phyloP scores from a whole-genome alignment of 192 early-diverging fungal genomes.

The Linnemannia zychae region DNA sequence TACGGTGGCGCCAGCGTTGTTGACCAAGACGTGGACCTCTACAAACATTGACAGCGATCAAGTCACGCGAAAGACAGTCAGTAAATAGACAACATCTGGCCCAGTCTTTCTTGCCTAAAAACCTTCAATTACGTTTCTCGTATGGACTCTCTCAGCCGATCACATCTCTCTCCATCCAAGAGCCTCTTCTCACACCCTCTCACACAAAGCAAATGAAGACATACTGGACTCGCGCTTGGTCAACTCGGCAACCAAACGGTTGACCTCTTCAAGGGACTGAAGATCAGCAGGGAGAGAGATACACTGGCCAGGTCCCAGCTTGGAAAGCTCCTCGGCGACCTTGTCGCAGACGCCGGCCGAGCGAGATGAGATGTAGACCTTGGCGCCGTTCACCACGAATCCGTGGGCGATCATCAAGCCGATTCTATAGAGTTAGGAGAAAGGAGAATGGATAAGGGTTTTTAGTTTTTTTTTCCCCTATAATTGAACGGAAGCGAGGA shows the following conservation, averaged over 20 bases:
- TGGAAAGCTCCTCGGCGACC: constrained; percentile 76
- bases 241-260: constrained; percentile 70
- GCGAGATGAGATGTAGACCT: constrained; percentile 92
- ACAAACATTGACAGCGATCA: neutral
- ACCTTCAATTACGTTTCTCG: neutral
- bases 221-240: constrained; percentile 71
- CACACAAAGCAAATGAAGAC: neutral
- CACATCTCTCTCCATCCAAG: too few relatives aligned
- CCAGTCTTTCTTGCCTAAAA: neutral
- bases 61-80: neutral
- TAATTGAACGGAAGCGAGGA: neutral
- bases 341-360: constrained; percentile 71
- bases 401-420: constrained; percentile 73
- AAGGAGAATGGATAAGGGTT: neutral
- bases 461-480: too few relatives aligned
- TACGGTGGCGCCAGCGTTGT: constrained; percentile 82
- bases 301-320: constrained; percentile 78
- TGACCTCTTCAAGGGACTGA: constrained; percentile 68
- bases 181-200: neutral
- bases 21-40: constrained; percentile 89
- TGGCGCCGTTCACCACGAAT: constrained; percentile 88
- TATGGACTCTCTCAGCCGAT: neutral
- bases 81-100: neutral
- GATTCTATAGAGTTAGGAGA: constrained; percentile 33
- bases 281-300: constrained; percentile 83